A percentile compares a stretch with the other conserved stretches of the same genome.
phyloP scores from a whole-genome alignment of 75 land plant species.

The Pinus tabuliformis region DNA sequence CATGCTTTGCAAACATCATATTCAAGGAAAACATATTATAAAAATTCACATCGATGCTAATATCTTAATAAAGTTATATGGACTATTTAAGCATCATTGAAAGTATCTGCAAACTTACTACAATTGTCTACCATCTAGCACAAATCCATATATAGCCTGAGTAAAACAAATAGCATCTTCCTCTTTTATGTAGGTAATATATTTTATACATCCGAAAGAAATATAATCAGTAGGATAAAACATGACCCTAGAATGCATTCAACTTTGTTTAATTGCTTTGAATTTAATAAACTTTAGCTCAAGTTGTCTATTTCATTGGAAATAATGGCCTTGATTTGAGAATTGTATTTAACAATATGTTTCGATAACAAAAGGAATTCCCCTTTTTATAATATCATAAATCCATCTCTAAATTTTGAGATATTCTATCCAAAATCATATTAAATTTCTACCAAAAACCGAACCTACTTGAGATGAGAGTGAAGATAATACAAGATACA shows the following conservation, averaged over 20 bases:
- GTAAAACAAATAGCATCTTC: constrained; percentile 86
- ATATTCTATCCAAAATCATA: neutral
- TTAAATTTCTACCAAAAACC: neutral
- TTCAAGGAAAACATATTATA: neutral
- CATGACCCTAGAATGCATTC: neutral
- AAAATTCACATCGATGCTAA: neutral
- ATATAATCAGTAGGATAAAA: neutral
- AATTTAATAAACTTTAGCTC: neutral
- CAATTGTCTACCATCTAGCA: constrained; percentile 68
- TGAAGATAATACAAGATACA: neutral
- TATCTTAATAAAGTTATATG: neutral
- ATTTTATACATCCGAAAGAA: constrained; percentile 32
- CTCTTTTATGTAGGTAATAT: constrained; percentile 79
- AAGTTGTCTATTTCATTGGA: neutral
- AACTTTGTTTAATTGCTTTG: neutral
- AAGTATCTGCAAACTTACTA: constrained; percentile 24
- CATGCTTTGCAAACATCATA: constrained; percentile 58
- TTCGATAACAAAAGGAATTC: neutral
- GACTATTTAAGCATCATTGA: neutral
- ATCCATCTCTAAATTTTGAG: too few relatives aligned
- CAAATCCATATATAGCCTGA: constrained; percentile 69
- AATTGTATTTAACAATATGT: neutral
- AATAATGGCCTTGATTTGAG: neutral
- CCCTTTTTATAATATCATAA: neutral
- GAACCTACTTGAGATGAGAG: neutral